Evolutionary conservation across 2,329 filamentous ascomycete genomes (phyloP).

Genomic region (Phialophora expanda): DNA sequence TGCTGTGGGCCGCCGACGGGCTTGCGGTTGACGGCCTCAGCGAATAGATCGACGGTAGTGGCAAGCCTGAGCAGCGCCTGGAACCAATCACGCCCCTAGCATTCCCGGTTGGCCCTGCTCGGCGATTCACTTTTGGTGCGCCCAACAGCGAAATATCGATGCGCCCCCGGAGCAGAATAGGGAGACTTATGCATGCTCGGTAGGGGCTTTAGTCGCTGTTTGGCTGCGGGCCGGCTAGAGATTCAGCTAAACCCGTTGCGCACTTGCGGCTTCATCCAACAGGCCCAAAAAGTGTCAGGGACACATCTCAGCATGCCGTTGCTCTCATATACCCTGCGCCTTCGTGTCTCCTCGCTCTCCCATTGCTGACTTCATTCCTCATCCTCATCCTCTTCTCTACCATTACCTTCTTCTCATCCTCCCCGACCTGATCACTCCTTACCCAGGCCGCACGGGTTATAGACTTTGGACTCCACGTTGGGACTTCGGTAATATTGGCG

Average conservation of each 20-base stretch:
- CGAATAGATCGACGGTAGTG: constrained; percentile 29
- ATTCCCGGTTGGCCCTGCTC: constrained; percentile 24
- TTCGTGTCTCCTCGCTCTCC: constrained; percentile 21
- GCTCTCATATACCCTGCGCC: constrained; percentile 29
- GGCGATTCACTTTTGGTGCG: constrained; percentile 26
- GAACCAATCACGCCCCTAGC: constrained; percentile 17
- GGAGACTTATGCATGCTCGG: constrained; percentile 4
- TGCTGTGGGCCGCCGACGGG: constrained; percentile 19
- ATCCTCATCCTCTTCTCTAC: constrained; percentile 16
- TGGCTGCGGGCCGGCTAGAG: constrained; percentile 21
- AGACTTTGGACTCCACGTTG: constrained; percentile 32
- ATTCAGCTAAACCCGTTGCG: constrained; percentile 23
- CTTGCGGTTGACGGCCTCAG: constrained; percentile 25
- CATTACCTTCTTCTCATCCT: constrained; percentile 1
- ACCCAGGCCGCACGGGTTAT: constrained; percentile 21
- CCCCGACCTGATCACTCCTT: constrained; percentile 35
- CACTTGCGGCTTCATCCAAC: constrained; percentile 23
- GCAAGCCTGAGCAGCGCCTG: constrained; percentile 23
- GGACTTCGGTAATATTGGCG: constrained; percentile 35
- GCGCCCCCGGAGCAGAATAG: constrained; percentile 2
- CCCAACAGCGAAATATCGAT: constrained; percentile 26
- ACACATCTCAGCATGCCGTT: constrained; percentile 21
- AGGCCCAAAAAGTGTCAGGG: constrained; percentile 24
- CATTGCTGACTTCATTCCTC: constrained; percentile 27
- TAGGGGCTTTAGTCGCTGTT: constrained; percentile 14